Conservation (phyloP, 2,329 filamentous ascomycete species). For the Atkinsonella hypoxylon region DNA sequence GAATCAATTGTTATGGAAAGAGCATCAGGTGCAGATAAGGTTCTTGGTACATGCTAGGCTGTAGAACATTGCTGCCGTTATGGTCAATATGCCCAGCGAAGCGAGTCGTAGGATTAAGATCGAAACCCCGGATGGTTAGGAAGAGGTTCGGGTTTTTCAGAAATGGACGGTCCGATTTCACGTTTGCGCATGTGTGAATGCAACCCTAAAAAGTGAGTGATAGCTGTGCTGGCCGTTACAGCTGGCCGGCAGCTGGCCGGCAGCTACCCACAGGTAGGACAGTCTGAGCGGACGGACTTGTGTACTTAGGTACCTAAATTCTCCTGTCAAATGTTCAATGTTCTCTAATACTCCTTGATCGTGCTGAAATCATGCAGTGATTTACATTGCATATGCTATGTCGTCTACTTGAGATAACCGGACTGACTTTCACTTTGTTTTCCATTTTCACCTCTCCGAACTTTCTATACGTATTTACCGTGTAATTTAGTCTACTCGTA, state of each 20-base stretch:
- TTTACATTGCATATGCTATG: constrained; percentile 23
- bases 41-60: background rate
- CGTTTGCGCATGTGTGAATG: background rate
- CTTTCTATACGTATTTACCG: background rate
- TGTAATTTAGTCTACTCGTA: constrained; percentile 54
- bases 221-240: background rate
- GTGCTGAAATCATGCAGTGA: constrained; percentile 21
- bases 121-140: background rate
- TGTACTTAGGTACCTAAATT: too few relatives aligned
- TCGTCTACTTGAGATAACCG: background rate
- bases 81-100: background rate
- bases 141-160: background rate
- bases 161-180: background rate
- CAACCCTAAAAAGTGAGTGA: background rate
- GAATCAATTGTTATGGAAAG: too few relatives aligned
- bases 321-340: background rate
- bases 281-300: too few relatives aligned
- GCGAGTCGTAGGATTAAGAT: background rate
- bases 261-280: background rate
- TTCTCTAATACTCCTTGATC: constrained; percentile 1
- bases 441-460: constrained; percentile 12
- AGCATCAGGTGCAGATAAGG: too few relatives aligned
- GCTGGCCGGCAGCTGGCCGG: background rate
- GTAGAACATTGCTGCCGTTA: background rate
- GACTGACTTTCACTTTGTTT: background rate